phyloP scores from a whole-genome alignment of 2,329 filamentous ascomycete species.

The Coniochaeta sp. region DNA sequence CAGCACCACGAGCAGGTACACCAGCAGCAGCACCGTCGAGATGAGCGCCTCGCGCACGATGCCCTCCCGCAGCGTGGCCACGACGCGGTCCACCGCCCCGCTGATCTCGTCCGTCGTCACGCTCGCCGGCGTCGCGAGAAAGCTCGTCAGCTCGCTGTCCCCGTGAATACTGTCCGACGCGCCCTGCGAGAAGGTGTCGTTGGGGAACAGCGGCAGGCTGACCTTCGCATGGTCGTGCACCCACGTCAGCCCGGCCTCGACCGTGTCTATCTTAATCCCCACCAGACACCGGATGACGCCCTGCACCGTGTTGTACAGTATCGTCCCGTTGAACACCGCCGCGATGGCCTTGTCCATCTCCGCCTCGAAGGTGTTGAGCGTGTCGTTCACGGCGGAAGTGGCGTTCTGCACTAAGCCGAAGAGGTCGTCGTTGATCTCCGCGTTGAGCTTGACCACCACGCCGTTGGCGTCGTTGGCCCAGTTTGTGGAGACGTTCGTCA shows the following conservation, averaged over 20 bases:
- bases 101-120: constrained; percentile 77
- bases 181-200: constrained; percentile 77
- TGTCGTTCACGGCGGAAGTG: constrained; percentile 76
- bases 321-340: constrained; percentile 71
- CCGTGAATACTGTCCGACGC: constrained; percentile 54
- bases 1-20: constrained; percentile 74
- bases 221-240: constrained; percentile 81
- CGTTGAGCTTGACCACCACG: constrained; percentile 46
- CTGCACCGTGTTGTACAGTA: constrained; percentile 70
- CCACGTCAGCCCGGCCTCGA: constrained; percentile 91
- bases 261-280: constrained; percentile 72
- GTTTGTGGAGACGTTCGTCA: constrained; percentile 64
- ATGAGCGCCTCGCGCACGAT: constrained; percentile 77
- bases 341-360: constrained; percentile 70
- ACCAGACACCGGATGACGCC: constrained; percentile 84
- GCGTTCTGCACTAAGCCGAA: constrained; percentile 83
- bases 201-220: constrained; percentile 67
- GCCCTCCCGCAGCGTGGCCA: constrained; percentile 55
- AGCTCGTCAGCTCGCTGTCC: constrained; percentile 55
- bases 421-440: constrained; percentile 75
- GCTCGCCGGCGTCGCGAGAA: constrained; percentile 69
- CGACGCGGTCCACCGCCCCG: constrained; percentile 64
- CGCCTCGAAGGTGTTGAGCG: constrained; percentile 73
- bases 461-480: constrained; percentile 75
- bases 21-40: constrained; percentile 61